Evolutionary conservation across 2,329 filamentous ascomycete genomes (phyloP).

Genomic region (Talaromyces sp.): DNA sequence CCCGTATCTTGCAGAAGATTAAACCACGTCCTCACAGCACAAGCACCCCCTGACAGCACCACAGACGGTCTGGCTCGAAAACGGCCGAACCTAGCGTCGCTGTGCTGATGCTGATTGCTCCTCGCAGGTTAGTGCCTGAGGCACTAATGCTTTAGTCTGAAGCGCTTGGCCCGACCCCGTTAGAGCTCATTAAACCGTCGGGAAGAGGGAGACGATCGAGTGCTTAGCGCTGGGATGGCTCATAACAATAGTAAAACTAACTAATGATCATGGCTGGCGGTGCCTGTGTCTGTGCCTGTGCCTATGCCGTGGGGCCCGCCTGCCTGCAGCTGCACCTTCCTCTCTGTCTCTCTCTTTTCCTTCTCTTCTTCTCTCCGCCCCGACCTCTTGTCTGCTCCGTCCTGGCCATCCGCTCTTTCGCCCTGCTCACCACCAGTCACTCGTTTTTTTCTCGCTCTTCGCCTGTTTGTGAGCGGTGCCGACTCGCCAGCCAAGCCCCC

Average conservation of each 20-base stretch:
- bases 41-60: not conserved
- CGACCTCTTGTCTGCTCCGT: not conserved
- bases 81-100: not conserved
- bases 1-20: not conserved
- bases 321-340: constrained; percentile 6
- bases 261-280: not conserved
- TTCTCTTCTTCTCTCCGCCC: not conserved
- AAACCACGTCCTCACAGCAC: too few relatives aligned
- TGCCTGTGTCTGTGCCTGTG: constrained; percentile 1
- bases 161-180: constrained; percentile 9
- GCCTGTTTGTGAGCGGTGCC: not conserved
- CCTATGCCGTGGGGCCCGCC: not conserved
- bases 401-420: not conserved
- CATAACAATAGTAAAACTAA: not conserved
- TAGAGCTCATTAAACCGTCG: constrained; percentile 1
- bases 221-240: constrained; percentile 17
- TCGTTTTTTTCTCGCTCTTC: not conserved
- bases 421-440: not conserved
- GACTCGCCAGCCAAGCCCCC: not conserved
- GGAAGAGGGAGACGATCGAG: not conserved
- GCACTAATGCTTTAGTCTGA: not conserved
- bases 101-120: not conserved
- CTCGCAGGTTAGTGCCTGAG: not conserved
- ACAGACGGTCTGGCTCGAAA: not conserved
- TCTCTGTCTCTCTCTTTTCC: constrained; percentile 10